Evolutionary conservation across 2,329 filamentous ascomycete species (phyloP), one percentile per base, ranked within the genome.

Genomic region (Beauveria sp.): DNA sequence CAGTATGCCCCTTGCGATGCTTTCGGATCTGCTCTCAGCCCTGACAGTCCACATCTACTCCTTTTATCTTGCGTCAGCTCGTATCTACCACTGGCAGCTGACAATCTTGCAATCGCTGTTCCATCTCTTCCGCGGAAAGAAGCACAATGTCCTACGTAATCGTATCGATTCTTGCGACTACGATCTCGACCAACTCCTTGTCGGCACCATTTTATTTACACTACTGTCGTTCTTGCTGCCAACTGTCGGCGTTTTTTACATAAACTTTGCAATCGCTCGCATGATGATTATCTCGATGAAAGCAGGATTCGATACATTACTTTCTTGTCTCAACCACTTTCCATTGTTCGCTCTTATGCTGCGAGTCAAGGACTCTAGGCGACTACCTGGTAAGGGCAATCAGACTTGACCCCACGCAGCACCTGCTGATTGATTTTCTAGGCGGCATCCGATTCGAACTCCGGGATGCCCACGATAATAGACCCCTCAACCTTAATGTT

Each of bases 81-180:
- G 95, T 57, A 98, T 99, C 69, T 99, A 93, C 75, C 92, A 98
- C 76, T 99, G 95, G 95, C 95, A 99, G 75, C 86, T 99, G 64
- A 96, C 90, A 3, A 98, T 99, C 65, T 88, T 99, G 66, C 88
- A 93, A 66, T 98, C 93, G 12, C 86, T 99, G n/a, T 99, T 99
- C 75, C 96, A 99, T 73, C 86, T 99, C 10, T 99, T 99, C 72
- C 90, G 93, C 38, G 96, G 95, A 63, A 98, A 97, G 79, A 99
- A 99, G 75, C 89, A 96, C 72, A 99, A 99, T 68, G 89, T 99
- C 18, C 84, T 99, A 24, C 89, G 96, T 64, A 96, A 97, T 71
- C 92, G 95, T 76, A 98, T 99, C 69, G 95, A 99, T 73, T 96
- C 93, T 52, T 99, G 95, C 80, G 95, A 98, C 76, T 99, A 99